These are phyloP conservation scores for Hyaloperonospora arabidopsidis DNA, from an alignment of 352 stramenopile species.

Conservation along the genomic window DNA sequence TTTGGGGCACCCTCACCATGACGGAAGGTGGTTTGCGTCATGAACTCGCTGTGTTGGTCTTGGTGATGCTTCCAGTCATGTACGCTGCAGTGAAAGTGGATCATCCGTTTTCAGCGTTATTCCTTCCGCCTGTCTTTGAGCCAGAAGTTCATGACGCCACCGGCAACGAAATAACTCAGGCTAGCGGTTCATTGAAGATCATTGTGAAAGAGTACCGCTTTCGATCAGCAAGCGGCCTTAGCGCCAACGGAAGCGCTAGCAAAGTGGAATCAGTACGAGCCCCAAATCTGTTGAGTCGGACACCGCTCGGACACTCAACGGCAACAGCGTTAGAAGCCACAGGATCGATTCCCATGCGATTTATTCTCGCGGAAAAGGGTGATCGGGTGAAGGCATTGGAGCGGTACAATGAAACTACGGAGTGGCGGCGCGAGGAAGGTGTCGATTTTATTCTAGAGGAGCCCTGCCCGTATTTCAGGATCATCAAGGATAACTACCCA, in stretches of 20 bases:
- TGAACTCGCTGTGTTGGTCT: conserved; percentile 48
- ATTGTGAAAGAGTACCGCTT: conserved; percentile 76
- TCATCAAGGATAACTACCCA: conserved; percentile 88
- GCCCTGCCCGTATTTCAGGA: conserved; percentile 63
- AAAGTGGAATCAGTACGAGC: conserved; percentile 5
- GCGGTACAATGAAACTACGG: conserved; percentile 62
- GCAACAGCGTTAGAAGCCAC: conserved; percentile 25
- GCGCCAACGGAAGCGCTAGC: conserved; percentile 26
- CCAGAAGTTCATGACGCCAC: conserved; percentile 19
- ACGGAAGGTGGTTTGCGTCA: conserved; percentile 40
- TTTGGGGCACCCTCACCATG: conserved; percentile 36
- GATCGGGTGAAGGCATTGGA: conserved; percentile 53
- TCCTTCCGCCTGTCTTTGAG: conserved; percentile 33
- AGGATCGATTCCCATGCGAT: conserved; percentile 47
- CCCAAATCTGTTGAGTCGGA: conserved; percentile 1
- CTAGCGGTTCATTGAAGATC: conserved; percentile 53
- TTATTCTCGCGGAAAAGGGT: conserved; percentile 72
- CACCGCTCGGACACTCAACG: conserved; percentile 6
- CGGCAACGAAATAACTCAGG: conserved; percentile 12
- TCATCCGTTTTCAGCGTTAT: conserved; percentile 59
- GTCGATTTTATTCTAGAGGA: conserved; percentile 70
- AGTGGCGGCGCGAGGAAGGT: conserved; percentile 74
- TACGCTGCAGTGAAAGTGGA: conserved; percentile 70
- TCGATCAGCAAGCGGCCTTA: conserved; percentile 4
- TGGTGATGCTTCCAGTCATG: conserved; percentile 54